A percentile compares a stretch with the other conserved stretches of the same genome.
Evolutionary conservation across 148 eudicot genomes (phyloP).

Genomic region (Mesembryanthemum crystallinum): DNA sequence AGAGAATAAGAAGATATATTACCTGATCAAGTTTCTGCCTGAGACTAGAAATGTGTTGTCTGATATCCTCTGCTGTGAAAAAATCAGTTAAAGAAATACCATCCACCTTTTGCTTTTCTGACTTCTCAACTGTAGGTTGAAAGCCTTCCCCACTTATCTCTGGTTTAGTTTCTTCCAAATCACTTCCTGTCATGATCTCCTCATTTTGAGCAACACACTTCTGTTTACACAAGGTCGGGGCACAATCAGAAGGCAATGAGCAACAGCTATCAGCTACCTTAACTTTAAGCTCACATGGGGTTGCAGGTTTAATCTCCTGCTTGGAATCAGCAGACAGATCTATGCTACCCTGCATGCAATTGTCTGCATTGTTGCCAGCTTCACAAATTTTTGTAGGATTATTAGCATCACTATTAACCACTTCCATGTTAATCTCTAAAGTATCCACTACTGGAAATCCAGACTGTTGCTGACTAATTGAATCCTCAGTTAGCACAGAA

Average conservation of each 20-base stretch:
- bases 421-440: constrained; percentile 23
- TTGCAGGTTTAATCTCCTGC: constrained; percentile 24
- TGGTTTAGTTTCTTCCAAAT: constrained; percentile 18
- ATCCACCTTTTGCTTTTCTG: constrained; percentile 37
- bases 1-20: background rate
- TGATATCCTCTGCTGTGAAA: constrained; percentile 58
- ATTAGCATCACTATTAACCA: constrained; percentile 7
- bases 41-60: constrained; percentile 60
- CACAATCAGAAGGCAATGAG: constrained; percentile 25
- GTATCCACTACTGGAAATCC: constrained; percentile 23
- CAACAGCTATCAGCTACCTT: constrained; percentile 14
- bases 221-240: constrained; percentile 25
- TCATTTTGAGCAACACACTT: constrained; percentile 26
- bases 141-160: constrained; percentile 30
- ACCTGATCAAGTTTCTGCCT: constrained; percentile 52
- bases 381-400: constrained; percentile 16
- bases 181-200: constrained; percentile 24
- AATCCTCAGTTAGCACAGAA: constrained; percentile 26
- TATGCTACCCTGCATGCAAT: constrained; percentile 18
- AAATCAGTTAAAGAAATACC: constrained; percentile 65
- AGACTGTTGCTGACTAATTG: constrained; percentile 25
- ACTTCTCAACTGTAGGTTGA: constrained; percentile 26
- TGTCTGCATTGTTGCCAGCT: constrained; percentile 22
- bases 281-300: constrained; percentile 20
- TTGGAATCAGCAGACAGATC: constrained; percentile 20